Evolutionary conservation across 129 eudicot genomes (phyloP), one percentile per base, ranked within the genome.

Genomic region (Helianthus tuberosus): DNA sequence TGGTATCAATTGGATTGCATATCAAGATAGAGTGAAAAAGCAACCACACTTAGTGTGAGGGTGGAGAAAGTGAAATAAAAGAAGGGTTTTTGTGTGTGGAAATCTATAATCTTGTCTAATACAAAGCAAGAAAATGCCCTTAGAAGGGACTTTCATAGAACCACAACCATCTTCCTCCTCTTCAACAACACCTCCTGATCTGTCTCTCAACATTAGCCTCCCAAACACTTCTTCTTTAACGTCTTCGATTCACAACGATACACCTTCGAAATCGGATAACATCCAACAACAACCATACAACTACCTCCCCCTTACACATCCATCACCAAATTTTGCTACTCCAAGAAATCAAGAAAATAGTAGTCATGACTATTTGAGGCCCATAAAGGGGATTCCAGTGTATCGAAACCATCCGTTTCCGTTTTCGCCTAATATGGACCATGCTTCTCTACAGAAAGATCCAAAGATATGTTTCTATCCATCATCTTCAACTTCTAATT

Each of bases 311-410:
- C 82, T 85, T 27, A 84, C 86, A 9, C 84, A 80, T 53, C 86
- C 91, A 27, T n/a, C 85, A 47, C 66, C 83, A 62, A 76, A 71
- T 55, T 25, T 66, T 63, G 77, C 64, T 1, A 20, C 72, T 63
- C 87, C 75, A 25, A 29, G 61, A 41, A 62, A 75, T 77, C 84
- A 82, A 66, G 79, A 77, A 47, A 51, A 51, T 6, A 51, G 14
- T 49, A 49, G 36, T 77, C 78, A 63, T 66, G 77, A 83, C 32
- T 86, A 80, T 4, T 78, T 84, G 69, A 80, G 83, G 76, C 97
- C 97, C 20, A 91, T 91, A 36, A 91, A 91, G 82, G 97, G 97
- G 29, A 88, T 91, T 55, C 97, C 97, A 6, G 96, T 91, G 8
- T 91, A 91, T 69, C 97, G 84, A 53, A 88, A 81, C 89, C 92